Evolutionary conservation across 148 eudicot genomes (phyloP), one percentile per base, ranked within the genome.

Genomic region (Silene uniflora): DNA sequence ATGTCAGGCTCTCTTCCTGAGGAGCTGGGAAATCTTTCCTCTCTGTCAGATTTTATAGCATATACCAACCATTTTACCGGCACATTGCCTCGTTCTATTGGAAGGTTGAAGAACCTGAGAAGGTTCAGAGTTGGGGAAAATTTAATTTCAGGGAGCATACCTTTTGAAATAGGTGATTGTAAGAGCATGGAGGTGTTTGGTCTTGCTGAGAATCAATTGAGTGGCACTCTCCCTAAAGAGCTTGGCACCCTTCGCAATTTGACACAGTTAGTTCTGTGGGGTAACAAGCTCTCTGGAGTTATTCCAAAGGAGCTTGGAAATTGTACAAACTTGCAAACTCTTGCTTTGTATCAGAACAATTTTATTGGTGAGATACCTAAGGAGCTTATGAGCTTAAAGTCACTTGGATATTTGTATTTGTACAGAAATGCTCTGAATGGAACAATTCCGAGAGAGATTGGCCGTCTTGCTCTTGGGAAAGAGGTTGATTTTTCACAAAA

Each of bases 291-390:
- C 46, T 82, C 91, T 0, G 93, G 97, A 69, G 44, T 58, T 7
- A 83, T 94, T 18, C 97, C 97, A 5, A 72, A 62, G 78, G 97
- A 88, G 84, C 84, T 95, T 52, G 91, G 83, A 1, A 91, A 95
- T 78, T 89, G 96, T 83, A 79, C 89, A 5, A 82, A 84, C 60
- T 91, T 95, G 67, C 81, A 68, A 72, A 80, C 71, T 55, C 82
- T 95, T 78, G 99, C 93, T 78, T 80, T 95, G 75, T 92, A 92
- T 78, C 82, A 82, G 72, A 92, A 95, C 81, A 85, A 81, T 54
- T 83, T 92, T 80, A 85, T 82, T 21, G 91, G 97, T 23, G 88
- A 69, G 69, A 89, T 95, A 75, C 97, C 97, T 2, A 79, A 70
- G 68, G 96, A 92, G 84, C 77, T 92, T 70, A 88, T 89, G 76